These are phyloP conservation scores for Penicillium waksmanii DNA, from an alignment of 495 filamentous ascomycete species.

Conservation along the genomic window DNA sequence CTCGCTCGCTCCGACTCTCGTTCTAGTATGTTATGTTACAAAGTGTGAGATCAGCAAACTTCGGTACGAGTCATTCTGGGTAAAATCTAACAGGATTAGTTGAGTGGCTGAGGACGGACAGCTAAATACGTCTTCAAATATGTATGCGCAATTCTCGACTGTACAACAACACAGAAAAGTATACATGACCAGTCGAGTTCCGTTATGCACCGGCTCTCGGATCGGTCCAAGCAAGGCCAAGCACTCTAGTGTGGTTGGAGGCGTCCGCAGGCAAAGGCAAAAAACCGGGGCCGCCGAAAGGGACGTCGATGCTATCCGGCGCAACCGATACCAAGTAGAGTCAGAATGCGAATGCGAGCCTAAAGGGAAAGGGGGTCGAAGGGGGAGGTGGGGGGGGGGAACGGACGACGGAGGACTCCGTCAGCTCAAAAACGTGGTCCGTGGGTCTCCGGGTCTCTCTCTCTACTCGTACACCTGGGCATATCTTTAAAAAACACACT, in stretches of 20 bases:
- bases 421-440: conserved; percentile 28
- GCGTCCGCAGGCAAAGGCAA: conserved; percentile 25
- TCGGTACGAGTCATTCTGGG: background rate
- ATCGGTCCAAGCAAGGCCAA: conserved; percentile 33
- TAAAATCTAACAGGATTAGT: background rate
- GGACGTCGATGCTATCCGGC: conserved; percentile 11
- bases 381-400: too few species aligned
- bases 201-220: conserved; percentile 21
- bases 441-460: conserved; percentile 11
- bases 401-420: conserved; percentile 17
- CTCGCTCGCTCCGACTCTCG: too few species aligned
- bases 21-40: background rate
- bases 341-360: background rate
- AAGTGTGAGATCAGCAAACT: background rate
- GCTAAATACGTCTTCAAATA: background rate
- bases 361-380: conserved; percentile 7
- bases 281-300: conserved; percentile 21
- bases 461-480: too few species aligned
- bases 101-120: background rate
- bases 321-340: background rate
- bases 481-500: background rate
- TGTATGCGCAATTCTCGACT: background rate
- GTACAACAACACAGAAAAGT: background rate
- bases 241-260: conserved; percentile 31
- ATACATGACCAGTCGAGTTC: conserved; percentile 4